Conservation (phyloP, 257 asterid genomes). For the Cinchona pubescens region DNA sequence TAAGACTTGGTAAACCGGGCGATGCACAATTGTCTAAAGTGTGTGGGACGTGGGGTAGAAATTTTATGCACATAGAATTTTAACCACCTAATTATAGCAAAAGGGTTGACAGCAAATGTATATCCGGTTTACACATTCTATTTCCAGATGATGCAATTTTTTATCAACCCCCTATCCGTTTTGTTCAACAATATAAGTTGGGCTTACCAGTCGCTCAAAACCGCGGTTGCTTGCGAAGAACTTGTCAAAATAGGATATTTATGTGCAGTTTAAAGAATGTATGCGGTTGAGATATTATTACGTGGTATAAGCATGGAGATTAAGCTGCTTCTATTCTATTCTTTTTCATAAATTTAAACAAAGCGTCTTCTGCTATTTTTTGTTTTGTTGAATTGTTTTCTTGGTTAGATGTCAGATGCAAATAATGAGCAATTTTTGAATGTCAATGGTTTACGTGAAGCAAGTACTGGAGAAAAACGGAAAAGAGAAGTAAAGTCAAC, state of each 20-base stretch:
- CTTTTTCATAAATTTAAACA: not conserved
- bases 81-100: not conserved
- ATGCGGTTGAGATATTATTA: not conserved
- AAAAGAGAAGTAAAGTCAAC: slow-evolving; percentile 72
- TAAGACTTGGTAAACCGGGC: no score
- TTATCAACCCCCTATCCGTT: no score
- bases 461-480: slow-evolving; percentile 57
- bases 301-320: not conserved
- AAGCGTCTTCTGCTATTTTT: not conserved
- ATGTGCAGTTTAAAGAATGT: not conserved
- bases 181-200: not conserved
- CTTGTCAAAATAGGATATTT: not conserved
- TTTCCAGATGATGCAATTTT: no score
- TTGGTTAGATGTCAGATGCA: slow-evolving; percentile 49
- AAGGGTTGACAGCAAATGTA: not conserved
- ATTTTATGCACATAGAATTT: not conserved
- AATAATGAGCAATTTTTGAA: slow-evolving; percentile 47
- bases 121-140: not conserved
- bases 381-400: not conserved
- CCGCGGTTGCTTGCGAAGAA: not conserved
- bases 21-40: not conserved
- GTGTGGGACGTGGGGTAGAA: not conserved
- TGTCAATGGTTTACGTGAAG: slow-evolving; percentile 47
- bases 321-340: not conserved
- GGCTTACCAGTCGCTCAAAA: not conserved